Percentiles rank a stretch among this genome's conserved stretches.
Evolutionary conservation across 768 basidiomycete genomes (phyloP).

Genomic region (Saitozyma sp.): DNA sequence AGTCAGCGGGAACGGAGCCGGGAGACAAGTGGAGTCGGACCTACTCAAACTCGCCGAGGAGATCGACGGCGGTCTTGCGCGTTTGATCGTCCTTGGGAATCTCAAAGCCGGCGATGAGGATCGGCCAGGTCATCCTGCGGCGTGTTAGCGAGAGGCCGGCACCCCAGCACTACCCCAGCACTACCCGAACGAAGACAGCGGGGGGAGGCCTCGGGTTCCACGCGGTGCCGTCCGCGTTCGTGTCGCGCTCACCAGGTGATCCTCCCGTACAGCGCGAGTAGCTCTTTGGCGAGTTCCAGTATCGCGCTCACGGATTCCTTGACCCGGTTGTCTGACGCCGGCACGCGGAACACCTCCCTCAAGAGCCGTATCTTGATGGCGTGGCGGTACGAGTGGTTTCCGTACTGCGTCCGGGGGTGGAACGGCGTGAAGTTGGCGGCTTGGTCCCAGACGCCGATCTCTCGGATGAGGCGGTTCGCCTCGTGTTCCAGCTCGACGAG

Average conservation of each 20-base stretch:
- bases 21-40: neutral
- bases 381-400: slow-evolving; percentile 40
- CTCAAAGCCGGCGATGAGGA: slow-evolving; percentile 39
- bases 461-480: slow-evolving; percentile 25
- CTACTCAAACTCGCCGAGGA: slow-evolving; percentile 37
- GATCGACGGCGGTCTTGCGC: slow-evolving; percentile 20
- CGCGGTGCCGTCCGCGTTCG: no score
- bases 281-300: slow-evolving; percentile 36
- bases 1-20: neutral
- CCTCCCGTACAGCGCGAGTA: slow-evolving; percentile 28
- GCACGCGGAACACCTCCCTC: slow-evolving; percentile 31
- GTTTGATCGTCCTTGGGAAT: slow-evolving; percentile 26
- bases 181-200: neutral
- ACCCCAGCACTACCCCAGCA: no score
- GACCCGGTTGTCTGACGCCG: slow-evolving; percentile 26
- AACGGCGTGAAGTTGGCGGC: slow-evolving; percentile 33
- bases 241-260: slow-evolving; percentile 38
- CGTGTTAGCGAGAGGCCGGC: no score
- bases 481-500: slow-evolving; percentile 7
- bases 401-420: slow-evolving; percentile 38
- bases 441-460: slow-evolving; percentile 35
- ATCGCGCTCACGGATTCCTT: slow-evolving; percentile 24
- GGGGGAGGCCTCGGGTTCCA: no score
- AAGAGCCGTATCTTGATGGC: slow-evolving; percentile 32
- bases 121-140: slow-evolving; percentile 45